Percentiles rank a stretch among this genome's conserved stretches.
These are phyloP conservation scores for Fusarium armeniacum DNA, from an alignment of 2,329 filamentous ascomycete genomes.

Conservation along the genomic window DNA sequence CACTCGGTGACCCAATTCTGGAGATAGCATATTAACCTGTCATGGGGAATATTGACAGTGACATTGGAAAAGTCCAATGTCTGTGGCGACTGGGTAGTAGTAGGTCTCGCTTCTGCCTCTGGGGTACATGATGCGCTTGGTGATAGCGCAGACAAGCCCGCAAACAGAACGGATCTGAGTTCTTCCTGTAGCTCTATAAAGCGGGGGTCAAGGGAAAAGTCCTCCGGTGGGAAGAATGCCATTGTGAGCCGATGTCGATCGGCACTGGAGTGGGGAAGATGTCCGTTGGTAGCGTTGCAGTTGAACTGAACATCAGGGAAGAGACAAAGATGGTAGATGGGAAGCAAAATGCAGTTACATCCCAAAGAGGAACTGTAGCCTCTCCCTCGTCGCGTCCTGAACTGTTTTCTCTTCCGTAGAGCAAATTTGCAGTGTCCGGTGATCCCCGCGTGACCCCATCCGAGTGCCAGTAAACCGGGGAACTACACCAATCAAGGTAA, in stretches of 20 bases:
- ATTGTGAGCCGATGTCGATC: slow-evolving; percentile 12
- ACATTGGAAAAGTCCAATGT: slow-evolving; percentile 50
- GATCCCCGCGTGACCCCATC: slow-evolving; percentile 25
- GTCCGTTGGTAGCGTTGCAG: neutral
- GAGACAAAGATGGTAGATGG: neutral
- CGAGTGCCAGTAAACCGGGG: neutral
- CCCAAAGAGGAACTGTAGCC: slow-evolving; percentile 21
- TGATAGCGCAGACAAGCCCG: slow-evolving; percentile 48
- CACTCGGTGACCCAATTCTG: slow-evolving; percentile 67
- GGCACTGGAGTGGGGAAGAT: slow-evolving; percentile 8
- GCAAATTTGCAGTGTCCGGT: slow-evolving; percentile 22
- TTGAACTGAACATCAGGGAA: neutral
- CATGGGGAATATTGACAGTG: slow-evolving; percentile 49
- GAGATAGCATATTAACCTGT: slow-evolving; percentile 53
- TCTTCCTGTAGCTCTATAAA: slow-evolving; percentile 62
- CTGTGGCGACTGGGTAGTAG: slow-evolving; percentile 25
- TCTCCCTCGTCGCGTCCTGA: neutral
- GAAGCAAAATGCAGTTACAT: neutral
- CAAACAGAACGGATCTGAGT: slow-evolving; percentile 59
- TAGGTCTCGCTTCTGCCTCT: slow-evolving; percentile 30
- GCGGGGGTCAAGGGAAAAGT: slow-evolving; percentile 55
- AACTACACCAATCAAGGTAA: slow-evolving; percentile 4
- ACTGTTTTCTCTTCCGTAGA: neutral
- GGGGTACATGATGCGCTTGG: slow-evolving; percentile 51
- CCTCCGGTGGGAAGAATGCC: slow-evolving; percentile 49